Evolutionary conservation across 176 grass and related monocot species (phyloP).

Genomic region (Avena eriantha): DNA sequence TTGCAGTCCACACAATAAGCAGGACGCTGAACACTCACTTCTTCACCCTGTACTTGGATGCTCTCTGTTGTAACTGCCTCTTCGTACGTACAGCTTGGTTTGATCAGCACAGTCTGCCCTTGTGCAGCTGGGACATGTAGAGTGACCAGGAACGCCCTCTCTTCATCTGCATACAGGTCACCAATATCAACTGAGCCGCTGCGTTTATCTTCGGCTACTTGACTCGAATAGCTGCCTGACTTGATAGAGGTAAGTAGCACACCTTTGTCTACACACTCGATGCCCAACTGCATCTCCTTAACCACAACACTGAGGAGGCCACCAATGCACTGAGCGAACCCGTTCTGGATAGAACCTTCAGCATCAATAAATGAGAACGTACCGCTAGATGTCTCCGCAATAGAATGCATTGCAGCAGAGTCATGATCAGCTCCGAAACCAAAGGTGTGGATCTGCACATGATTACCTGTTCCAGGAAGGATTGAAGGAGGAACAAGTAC

Average conservation of each 20-base stretch:
- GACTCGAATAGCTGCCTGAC: conserved; percentile 72
- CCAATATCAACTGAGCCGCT: conserved; percentile 72
- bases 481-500: conserved; percentile 68
- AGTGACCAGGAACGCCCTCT: conserved; percentile 76
- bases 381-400: conserved; percentile 64
- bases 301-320: conserved; percentile 84
- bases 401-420: conserved; percentile 75
- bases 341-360: conserved; percentile 75
- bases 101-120: conserved; percentile 57
- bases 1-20: conserved; percentile 26
- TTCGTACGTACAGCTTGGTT: conserved; percentile 60
- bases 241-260: conserved; percentile 69
- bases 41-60: conserved; percentile 50
- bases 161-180: conserved; percentile 92
- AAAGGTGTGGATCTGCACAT: conserved; percentile 78
- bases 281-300: conserved; percentile 59
- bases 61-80: conserved; percentile 55
- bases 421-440: conserved; percentile 92
- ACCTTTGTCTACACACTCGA: conserved; percentile 61
- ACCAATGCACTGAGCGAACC: conserved; percentile 94
- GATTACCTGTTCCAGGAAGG: conserved; percentile 52
- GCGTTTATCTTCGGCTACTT: conserved; percentile 47
- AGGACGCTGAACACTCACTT: conserved; percentile 60
- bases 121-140: conserved; percentile 46
- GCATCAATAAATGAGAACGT: conserved; percentile 93